Evolutionary conservation across 2,329 filamentous ascomycete species (phyloP).

Genomic region (Aureobasidium vineae): DNA sequence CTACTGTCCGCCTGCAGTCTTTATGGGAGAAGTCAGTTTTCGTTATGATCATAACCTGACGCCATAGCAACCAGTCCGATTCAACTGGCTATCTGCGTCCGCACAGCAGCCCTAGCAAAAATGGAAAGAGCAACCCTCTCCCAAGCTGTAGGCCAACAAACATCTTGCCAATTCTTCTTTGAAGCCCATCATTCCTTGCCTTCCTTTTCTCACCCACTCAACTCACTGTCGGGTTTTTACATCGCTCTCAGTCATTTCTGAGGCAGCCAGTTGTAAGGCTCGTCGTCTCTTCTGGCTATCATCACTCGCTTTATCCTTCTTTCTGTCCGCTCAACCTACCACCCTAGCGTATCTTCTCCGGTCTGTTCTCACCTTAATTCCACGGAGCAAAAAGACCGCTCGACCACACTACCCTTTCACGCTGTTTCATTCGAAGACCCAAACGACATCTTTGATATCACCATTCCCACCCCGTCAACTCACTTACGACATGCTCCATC

Average conservation of each 20-base stretch:
- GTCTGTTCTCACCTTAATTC: background rate
- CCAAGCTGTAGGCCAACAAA: constrained; percentile 13
- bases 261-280: background rate
- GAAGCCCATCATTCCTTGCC: background rate
- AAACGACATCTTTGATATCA: background rate
- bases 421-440: too few relatives aligned
- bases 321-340: constrained; percentile 1
- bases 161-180: constrained; percentile 4
- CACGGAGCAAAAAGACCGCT: background rate
- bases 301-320: constrained; percentile 24
- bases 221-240: background rate
- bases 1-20: background rate
- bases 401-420: background rate
- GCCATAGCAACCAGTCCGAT: background rate
- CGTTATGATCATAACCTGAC: background rate
- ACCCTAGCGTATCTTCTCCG: background rate
- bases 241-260: background rate
- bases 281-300: background rate
- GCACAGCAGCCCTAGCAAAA: background rate
- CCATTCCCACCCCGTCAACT: background rate
- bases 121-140: constrained; percentile 20
- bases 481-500: constrained; percentile 40
- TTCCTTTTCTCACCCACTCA: background rate
- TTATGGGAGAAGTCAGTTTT: too few relatives aligned
- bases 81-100: background rate